These are phyloP conservation scores for Colletotrichum lupini DNA, from an alignment of 2,329 filamentous ascomycete species.

Conservation along the genomic window DNA sequence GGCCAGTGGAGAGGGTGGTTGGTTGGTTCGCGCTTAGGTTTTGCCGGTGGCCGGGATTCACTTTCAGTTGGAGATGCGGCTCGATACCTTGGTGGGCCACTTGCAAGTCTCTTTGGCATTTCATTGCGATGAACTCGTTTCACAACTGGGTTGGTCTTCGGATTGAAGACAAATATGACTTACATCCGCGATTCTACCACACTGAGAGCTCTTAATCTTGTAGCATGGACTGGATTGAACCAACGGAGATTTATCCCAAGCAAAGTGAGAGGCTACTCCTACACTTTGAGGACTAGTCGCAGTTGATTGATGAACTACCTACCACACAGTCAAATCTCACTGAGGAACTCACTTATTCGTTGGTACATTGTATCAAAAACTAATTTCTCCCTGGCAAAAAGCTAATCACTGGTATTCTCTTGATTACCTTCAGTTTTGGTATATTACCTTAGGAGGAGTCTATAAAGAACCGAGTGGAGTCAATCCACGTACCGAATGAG, in stretches of 20 bases:
- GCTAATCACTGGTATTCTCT: not conserved
- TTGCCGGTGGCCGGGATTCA: slow-evolving; percentile 21
- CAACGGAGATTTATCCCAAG: too few species aligned
- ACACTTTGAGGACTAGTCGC: too few species aligned
- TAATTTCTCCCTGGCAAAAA: too few species aligned
- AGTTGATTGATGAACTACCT: too few species aligned
- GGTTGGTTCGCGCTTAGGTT: slow-evolving; percentile 10
- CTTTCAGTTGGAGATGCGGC: not conserved
- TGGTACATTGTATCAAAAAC: too few species aligned
- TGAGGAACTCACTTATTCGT: too few species aligned
- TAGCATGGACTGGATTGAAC: too few species aligned
- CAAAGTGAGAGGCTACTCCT: too few species aligned
- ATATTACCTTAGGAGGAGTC: not conserved
- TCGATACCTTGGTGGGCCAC: not conserved
- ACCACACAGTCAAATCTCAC: too few species aligned
- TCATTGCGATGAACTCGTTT: not conserved
- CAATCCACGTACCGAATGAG: not conserved
- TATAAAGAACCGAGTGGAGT: not conserved
- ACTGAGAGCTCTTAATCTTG: too few species aligned
- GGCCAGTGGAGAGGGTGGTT: not conserved
- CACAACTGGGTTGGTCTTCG: not conserved
- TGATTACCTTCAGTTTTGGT: not conserved
- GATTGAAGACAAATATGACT: not conserved
- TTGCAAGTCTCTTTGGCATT: not conserved
- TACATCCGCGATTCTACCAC: too few species aligned